phyloP scores from a whole-genome alignment of 345 rosid genomes.

The Rhodamnia argentea region DNA sequence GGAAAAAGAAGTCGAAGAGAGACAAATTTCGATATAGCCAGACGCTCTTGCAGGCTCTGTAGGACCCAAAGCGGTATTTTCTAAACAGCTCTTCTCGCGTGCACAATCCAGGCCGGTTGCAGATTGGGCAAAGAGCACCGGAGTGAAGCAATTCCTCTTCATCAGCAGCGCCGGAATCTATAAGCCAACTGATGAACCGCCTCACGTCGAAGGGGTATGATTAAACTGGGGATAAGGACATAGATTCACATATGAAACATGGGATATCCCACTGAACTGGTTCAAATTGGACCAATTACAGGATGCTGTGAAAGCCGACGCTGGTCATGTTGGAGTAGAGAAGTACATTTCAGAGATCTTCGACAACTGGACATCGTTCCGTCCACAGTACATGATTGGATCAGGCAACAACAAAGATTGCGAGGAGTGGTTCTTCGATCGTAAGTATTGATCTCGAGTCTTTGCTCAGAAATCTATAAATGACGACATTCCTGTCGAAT shows the following conservation, averaged over 20 bases:
- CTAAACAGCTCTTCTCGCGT: background rate
- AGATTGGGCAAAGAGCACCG: constrained; percentile 83
- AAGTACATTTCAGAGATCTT: constrained; percentile 60
- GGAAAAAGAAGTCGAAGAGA: background rate
- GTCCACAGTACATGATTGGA: constrained; percentile 96
- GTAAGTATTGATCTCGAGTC: constrained; percentile 25
- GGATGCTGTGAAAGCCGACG: constrained; percentile 79
- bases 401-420: constrained; percentile 98
- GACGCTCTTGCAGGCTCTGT: background rate
- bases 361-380: constrained; percentile 59
- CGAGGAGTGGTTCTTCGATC: constrained; percentile 98
- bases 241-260: background rate
- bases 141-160: constrained; percentile 76
- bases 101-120: constrained; percentile 44
- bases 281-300: constrained; percentile 7
- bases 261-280: background rate
- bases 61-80: background rate
- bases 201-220: constrained; percentile 87
- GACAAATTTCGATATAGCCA: background rate
- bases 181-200: constrained; percentile 78
- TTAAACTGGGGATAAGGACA: background rate
- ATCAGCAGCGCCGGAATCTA: constrained; percentile 97
- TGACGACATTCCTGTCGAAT: background rate
- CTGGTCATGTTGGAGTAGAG: constrained; percentile 87
- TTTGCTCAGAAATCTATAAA: background rate